Evolutionary conservation across 225 moss, liverwort and hornwort genomes (phyloP).

Genomic region (Lunularia cruciata): DNA sequence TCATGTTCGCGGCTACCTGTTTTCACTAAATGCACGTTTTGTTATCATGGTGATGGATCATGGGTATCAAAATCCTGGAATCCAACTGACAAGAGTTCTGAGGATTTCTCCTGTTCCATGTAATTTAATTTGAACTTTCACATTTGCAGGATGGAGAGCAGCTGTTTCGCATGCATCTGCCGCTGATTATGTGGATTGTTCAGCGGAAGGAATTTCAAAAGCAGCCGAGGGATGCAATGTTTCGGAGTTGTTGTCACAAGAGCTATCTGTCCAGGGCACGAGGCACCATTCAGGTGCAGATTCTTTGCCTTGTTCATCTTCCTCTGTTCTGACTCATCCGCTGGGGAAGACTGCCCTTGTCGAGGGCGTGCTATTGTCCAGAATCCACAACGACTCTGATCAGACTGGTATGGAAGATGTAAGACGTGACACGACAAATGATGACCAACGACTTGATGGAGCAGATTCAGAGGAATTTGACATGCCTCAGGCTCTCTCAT

Average conservation of each 20-base stretch:
- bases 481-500: conserved; percentile 13
- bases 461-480: conserved; percentile 11
- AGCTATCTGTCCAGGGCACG: conserved; percentile 19
- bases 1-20: too few relatives aligned
- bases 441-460: conserved; percentile 36
- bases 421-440: conserved; percentile 16
- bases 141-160: conserved; percentile 40
- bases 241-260: conserved; percentile 23
- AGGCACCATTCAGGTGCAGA: conserved; percentile 27
- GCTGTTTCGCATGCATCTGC: conserved; percentile 34
- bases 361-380: conserved; percentile 30
- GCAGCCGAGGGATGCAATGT: conserved; percentile 26
- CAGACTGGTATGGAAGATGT: conserved; percentile 38
- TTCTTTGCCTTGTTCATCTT: conserved; percentile 23
- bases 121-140: neutral
- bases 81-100: neutral
- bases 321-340: conserved; percentile 19
- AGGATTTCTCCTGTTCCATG: neutral
- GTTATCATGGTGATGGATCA: too few relatives aligned
- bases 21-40: too few relatives aligned
- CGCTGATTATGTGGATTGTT: conserved; percentile 24
- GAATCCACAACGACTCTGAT: conserved; percentile 37
- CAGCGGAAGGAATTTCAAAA: neutral
- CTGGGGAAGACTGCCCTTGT: conserved; percentile 19
- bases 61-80: too few relatives aligned